Evolutionary conservation across 305 asterid genomes (phyloP).

Genomic region (Caryopteris hybrid): DNA sequence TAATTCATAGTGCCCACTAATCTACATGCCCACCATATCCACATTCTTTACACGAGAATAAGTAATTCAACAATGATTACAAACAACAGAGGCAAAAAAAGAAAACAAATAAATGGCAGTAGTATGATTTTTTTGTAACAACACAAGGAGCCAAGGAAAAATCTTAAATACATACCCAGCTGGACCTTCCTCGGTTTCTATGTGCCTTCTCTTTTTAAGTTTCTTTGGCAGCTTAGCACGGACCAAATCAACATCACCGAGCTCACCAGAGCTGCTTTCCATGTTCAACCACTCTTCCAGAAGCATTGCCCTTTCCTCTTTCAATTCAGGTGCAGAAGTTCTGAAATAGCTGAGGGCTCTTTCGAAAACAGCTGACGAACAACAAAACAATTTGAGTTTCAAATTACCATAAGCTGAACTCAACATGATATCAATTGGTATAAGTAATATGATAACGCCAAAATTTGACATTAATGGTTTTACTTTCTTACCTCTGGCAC

Average conservation of each 20-base stretch:
- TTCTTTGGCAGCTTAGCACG: conserved; percentile 82
- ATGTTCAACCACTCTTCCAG: conserved; percentile 80
- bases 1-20: neutral
- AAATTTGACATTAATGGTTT: neutral
- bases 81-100: neutral
- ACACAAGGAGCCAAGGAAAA: neutral
- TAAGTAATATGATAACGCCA: neutral
- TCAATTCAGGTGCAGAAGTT: conserved; percentile 76
- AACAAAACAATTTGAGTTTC: neutral
- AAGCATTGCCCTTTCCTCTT: conserved; percentile 95
- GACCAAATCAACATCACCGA: conserved; percentile 70
- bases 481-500: conserved; percentile 63
- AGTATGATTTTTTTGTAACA: neutral
- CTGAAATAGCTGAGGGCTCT: conserved; percentile 70
- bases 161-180: conserved; percentile 49
- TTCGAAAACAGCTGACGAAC: conserved; percentile 60
- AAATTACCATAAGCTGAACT: neutral
- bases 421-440: neutral
- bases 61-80: neutral
- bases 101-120: neutral
- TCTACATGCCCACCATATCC: too few species aligned
- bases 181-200: conserved; percentile 84
- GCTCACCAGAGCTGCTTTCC: conserved; percentile 73
- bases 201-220: conserved; percentile 80
- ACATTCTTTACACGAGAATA: too few species aligned